Evolutionary conservation across 2,329 filamentous ascomycete genomes (phyloP).

Genomic region (Parastagonospora nodorum): DNA sequence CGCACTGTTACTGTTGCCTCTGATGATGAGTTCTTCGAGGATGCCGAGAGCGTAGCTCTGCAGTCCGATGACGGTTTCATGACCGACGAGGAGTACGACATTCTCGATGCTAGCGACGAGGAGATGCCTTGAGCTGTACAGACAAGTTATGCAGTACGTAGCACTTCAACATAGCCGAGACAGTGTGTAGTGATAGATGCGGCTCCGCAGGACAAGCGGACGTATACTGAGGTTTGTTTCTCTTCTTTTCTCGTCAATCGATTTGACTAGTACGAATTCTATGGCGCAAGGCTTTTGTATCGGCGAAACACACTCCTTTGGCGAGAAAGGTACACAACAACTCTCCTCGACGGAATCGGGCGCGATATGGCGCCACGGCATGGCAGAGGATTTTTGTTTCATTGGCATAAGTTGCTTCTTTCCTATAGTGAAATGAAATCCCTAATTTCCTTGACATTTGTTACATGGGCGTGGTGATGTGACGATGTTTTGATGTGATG

Average conservation of each 20-base stretch:
- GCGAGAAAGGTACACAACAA: neutral
- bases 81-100: constrained; percentile 98
- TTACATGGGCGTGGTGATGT: neutral
- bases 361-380: constrained; percentile 1
- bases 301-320: neutral
- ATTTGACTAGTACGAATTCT: neutral
- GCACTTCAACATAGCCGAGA: neutral
- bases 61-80: constrained; percentile 74
- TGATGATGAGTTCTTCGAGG: constrained; percentile 61
- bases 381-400: neutral
- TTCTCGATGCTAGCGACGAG: constrained; percentile 92
- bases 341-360: constrained; percentile 1
- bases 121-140: constrained; percentile 53
- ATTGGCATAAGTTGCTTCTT: neutral
- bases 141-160: too few species aligned
- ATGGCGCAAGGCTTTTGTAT: neutral
- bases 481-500: too few species aligned
- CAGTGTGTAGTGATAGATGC: too few species aligned
- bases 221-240: neutral
- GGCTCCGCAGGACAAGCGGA: neutral
- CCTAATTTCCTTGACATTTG: neutral
- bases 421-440: constrained; percentile 4
- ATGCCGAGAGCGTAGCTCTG: constrained; percentile 62
- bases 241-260: neutral
- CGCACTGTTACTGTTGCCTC: constrained; percentile 45